These are phyloP conservation scores for Veloboletus limbatus DNA, from an alignment of 1,284 basidiomycete species.

Conservation along the genomic window DNA sequence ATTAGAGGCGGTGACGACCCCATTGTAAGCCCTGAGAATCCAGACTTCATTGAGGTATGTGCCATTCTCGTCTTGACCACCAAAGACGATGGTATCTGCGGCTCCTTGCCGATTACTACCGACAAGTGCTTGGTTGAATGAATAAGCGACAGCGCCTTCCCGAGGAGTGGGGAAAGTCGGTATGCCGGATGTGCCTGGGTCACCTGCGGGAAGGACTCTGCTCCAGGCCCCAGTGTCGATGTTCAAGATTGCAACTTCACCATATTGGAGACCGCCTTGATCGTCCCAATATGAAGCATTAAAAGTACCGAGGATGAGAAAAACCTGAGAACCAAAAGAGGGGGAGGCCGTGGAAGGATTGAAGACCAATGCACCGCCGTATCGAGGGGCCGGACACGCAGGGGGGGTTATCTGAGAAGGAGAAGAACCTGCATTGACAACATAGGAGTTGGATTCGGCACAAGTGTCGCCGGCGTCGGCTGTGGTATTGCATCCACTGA, in stretches of 20 bases:
- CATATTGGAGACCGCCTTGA: conserved; percentile 50
- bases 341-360: conserved; percentile 57
- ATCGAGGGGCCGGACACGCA: conserved; percentile 68
- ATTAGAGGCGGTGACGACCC: conserved; percentile 49
- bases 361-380: conserved; percentile 55
- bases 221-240: conserved; percentile 65
- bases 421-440: conserved; percentile 45
- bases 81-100: conserved; percentile 76
- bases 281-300: conserved; percentile 66
- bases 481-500: conserved; percentile 59
- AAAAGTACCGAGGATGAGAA: conserved; percentile 65
- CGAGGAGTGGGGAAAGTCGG: conserved; percentile 59
- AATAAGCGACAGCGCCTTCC: conserved; percentile 65
- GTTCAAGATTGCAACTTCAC: conserved; percentile 72
- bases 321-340: conserved; percentile 60
- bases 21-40: conserved; percentile 70
- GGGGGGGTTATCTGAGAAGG: conserved; percentile 38
- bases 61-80: conserved; percentile 64
- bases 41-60: conserved; percentile 71
- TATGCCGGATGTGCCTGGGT: conserved; percentile 48
- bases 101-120: conserved; percentile 48
- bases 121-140: conserved; percentile 52
- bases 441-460: conserved; percentile 52
- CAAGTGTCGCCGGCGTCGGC: conserved; percentile 45
- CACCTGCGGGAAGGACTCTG: conserved; percentile 68